Percentiles rank a stretch among this genome's conserved stretches.
These are phyloP conservation scores for Dendrobium officinale DNA, from an alignment of 106 monocot genomes.

Conservation along the genomic window DNA sequence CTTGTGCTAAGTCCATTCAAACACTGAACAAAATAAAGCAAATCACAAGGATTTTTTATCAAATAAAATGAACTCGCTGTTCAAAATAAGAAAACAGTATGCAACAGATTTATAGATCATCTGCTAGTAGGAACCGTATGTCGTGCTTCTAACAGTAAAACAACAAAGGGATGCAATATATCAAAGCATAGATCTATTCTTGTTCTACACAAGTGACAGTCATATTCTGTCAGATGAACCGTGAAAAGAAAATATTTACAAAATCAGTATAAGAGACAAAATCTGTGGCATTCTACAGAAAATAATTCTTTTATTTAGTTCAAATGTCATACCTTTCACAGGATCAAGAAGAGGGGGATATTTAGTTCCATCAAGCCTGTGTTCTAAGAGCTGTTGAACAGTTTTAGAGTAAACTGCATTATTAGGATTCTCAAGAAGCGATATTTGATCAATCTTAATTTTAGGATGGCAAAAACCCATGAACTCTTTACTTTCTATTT, in stretches of 20 bases:
- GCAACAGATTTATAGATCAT: not conserved
- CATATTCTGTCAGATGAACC: not conserved
- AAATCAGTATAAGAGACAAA: not conserved
- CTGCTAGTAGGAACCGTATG: not conserved
- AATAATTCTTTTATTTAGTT: not conserved
- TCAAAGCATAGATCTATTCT: not conserved
- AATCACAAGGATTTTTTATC: not conserved
- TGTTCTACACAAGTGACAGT: not conserved
- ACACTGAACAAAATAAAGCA: not conserved
- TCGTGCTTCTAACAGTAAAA: not conserved
- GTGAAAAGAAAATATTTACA: not conserved
- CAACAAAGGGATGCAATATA: not conserved
- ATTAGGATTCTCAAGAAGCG: conserved; percentile 81
- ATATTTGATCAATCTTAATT: conserved; percentile 86
- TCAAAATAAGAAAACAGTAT: not conserved
- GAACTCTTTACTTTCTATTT: conserved; percentile 65
- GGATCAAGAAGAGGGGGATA: conserved; percentile 81
- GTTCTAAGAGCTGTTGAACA: conserved; percentile 60
- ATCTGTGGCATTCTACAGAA: not conserved
- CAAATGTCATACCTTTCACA: conserved; percentile 55
- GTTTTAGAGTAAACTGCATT: conserved; percentile 72
- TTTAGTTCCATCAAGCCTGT: conserved; percentile 40
- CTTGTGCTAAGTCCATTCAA: not conserved
- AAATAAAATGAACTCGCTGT: not conserved
- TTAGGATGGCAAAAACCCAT: conserved; percentile 67